Base-by-base conservation (phyloP, 164 flowering plant genomes). In the Aristolochia californica region DNA sequence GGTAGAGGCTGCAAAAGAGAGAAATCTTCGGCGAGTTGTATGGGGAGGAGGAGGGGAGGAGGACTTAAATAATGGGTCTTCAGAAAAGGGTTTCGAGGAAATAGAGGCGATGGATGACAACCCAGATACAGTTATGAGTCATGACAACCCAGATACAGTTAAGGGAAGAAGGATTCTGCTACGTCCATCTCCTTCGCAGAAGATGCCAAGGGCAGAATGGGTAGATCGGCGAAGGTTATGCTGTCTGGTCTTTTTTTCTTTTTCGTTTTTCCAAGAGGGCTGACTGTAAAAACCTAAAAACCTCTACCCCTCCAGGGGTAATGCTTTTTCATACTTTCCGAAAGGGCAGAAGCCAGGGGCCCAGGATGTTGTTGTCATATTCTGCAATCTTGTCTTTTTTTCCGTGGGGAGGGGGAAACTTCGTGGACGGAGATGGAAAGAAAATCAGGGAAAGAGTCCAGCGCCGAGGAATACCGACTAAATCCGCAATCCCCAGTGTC, bases 61-160 rank as follows among this genome's bases (percentile, higher is more conserved):
- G 20, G 43, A 11, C 0, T 15, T 26, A 23, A 4, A 14, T 28
- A 13, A 14, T 15, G n/a, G 56, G 56, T 9, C 5, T 53, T 26
- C 14, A 18, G 24, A 21, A 13, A 22, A 40, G 40, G 40, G 40
- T 1, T 56, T 34, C 45, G 45, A 17, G 45, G 58, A 56, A 34
- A 23, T 45, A 48, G 48, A 20, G 30, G 17, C 2, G 13, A 24
- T 22, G 17, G 20, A 13, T 60, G 67, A 40, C 67, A 57, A n/a
- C 56, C 56, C 10, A 20, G 21, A 40, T 26, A 44, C 30, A 44
- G 44, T 44, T 16, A 9, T 26, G 57, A 55, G 16, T 13, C 13
- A 13, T 60, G 67, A 40, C 67, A 57, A n/a, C 56, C 56, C 10
- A 20, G 21, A 40, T 26, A 44, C 30, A 44, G 44, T 44, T 16